A percentile compares a stretch with the other conserved stretches of the same genome.
Evolutionary conservation across 2,329 filamentous ascomycete species (phyloP).

Genomic region (Colletotrichum aenigma): DNA sequence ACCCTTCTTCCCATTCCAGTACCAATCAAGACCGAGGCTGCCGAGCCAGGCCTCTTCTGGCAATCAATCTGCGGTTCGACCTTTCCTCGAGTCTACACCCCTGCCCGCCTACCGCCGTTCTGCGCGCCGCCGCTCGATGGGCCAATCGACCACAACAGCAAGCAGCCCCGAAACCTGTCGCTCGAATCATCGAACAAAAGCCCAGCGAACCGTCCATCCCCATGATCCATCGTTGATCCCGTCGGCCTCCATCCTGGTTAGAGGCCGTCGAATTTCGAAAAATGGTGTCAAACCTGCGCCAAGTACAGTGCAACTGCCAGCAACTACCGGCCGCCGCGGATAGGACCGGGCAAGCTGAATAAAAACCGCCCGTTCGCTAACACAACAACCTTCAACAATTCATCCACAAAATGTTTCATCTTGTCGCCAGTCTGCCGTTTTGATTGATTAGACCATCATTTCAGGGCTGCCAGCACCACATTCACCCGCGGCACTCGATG

Average conservation of each 20-base stretch:
- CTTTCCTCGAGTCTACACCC: neutral
- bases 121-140: neutral
- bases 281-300: neutral
- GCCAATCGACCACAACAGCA: neutral
- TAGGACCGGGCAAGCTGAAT: neutral
- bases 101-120: neutral
- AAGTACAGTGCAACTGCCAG: neutral
- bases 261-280: neutral
- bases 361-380: neutral
- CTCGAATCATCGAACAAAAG: neutral
- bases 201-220: neutral
- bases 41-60: constrained; percentile 12
- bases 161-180: neutral
- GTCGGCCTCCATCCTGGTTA: neutral
- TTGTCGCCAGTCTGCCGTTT: neutral
- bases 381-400: neutral
- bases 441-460: neutral
- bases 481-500: neutral
- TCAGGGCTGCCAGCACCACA: neutral
- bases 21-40: constrained; percentile 10
- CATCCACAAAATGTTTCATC: constrained; percentile 19
- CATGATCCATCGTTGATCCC: neutral
- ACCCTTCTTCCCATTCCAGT: neutral
- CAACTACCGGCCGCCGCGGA: neutral
- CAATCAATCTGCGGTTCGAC: constrained; percentile 19